Conservation (phyloP, 78 protist species). For the Goniomonas avonlea region DNA sequence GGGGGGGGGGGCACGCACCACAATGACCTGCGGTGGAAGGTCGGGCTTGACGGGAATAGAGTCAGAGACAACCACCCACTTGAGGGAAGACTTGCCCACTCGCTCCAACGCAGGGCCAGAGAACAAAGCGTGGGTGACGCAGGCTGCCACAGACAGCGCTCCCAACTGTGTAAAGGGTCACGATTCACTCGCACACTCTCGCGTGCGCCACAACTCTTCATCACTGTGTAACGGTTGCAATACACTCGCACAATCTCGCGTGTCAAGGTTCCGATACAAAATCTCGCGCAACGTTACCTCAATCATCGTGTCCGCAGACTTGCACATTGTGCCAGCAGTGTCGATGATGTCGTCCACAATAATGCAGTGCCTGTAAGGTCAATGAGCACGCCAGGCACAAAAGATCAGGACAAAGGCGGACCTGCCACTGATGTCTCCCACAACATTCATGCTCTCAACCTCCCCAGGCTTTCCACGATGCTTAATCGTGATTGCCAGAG, state of each 20-base stretch:
- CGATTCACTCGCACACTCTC: no score
- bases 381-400: no score
- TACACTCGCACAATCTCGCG: no score
- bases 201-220: no score
- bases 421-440: constrained; percentile 9
- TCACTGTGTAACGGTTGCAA: no score
- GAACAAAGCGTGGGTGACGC: constrained; percentile 24
- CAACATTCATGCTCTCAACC: constrained; percentile 14
- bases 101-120: background rate
- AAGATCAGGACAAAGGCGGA: no score
- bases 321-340: constrained; percentile 44
- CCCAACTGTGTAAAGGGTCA: no score
- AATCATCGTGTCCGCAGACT: no score
- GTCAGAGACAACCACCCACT: constrained; percentile 1
- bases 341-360: constrained; percentile 62
- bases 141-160: background rate
- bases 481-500: constrained; percentile 7
- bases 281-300: no score
- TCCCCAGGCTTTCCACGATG: background rate
- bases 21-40: background rate
- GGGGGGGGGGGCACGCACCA: no score
- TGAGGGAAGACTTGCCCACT: background rate
- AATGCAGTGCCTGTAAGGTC: constrained; percentile 34
- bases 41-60: background rate
- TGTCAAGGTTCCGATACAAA: no score